Percentiles rank a stretch among this genome's conserved stretches.
These are phyloP conservation scores for Podospora australis DNA, from an alignment of 495 filamentous ascomycete genomes.

Conservation along the genomic window DNA sequence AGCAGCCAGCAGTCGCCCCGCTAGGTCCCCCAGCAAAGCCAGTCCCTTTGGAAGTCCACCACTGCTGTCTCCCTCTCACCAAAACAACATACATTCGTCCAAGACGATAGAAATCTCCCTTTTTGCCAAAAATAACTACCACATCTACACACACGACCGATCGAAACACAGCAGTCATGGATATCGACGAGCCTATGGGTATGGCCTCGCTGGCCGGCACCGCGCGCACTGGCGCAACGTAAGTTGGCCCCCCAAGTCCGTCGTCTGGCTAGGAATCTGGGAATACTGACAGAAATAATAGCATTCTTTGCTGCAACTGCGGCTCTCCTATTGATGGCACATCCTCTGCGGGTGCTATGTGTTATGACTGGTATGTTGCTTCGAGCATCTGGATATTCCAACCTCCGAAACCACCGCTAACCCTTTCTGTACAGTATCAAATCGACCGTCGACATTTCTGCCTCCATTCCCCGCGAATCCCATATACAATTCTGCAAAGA, in stretches of 20 bases:
- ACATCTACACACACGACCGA: neutral
- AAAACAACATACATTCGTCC: neutral
- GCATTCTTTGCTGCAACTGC: conserved; percentile 92
- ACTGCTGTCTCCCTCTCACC: neutral
- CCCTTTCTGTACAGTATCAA: conserved; percentile 66
- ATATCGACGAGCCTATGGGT: conserved; percentile 58
- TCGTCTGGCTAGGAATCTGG: neutral
- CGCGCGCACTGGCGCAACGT: conserved; percentile 52
- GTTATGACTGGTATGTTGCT: conserved; percentile 62
- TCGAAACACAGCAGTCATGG: conserved; percentile 41
- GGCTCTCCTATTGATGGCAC: conserved; percentile 90
- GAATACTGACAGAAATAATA: conserved; percentile 28
- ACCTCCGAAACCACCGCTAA: too few relatives aligned
- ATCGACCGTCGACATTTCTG: conserved; percentile 85
- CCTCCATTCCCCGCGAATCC: conserved; percentile 81
- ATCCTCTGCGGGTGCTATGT: conserved; percentile 77
- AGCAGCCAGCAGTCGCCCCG: neutral
- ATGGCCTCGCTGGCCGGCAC: conserved; percentile 46
- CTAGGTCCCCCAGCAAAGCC: too few relatives aligned
- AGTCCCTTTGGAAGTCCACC: too few relatives aligned
- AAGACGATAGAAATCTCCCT: neutral
- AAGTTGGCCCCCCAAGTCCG: conserved; percentile 15
- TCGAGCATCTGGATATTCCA: too few relatives aligned
- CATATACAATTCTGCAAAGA: conserved; percentile 79
- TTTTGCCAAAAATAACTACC: neutral